Base-by-base conservation (phyloP, 768 basidiomycete genomes). In the Pisolithus albus region DNA sequence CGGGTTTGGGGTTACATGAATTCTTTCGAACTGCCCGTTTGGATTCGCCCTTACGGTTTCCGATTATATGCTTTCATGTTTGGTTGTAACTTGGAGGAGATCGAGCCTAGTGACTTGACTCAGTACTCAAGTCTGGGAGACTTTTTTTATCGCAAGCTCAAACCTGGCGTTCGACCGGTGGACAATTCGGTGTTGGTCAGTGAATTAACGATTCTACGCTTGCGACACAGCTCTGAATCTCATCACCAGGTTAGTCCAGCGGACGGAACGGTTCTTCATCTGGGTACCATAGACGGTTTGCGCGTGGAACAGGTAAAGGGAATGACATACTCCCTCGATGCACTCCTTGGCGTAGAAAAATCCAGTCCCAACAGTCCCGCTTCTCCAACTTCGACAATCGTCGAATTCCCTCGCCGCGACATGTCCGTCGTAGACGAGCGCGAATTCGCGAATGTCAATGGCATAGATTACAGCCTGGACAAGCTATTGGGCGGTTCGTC, bases 281-380 rank as follows among this genome's bases (percentile, higher is more conserved):
- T 93, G 59, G 96, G 96, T 32, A 82, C 81, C 1, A 88, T 99
- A 56, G 79, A 73, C 34, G 80, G 82, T 58, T 74, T 82, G 46
- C 81, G 81, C 24, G 90, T 99, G 47, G 94, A 96, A 64, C 94
- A 97, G 69, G 91, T 99, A 63, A 99, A 99, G 69, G 96, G 96
- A 15, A 86, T 95, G 56, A 96, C 92, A 0, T 99, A 99, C 63
- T 96, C 93, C 1, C 79, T 99, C 11, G 89, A 96, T 55, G 93
- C 94, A 0, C 75, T 99, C 0, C 82, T 99, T 15, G 96, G 96
- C 36, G 76, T 84, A 30, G 81, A 86, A 52, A 71, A 75, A 19
- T 38, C 58, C 40, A 58, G 58, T 40, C 77, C 78, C 11, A 72
- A 71, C 16, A 72, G 72, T 7, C 72, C 77, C 0, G 64, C 66